phyloP scores from a whole-genome alignment of 2,329 filamentous ascomycete species.

The Stagonosporopsis chrysanthemi region DNA sequence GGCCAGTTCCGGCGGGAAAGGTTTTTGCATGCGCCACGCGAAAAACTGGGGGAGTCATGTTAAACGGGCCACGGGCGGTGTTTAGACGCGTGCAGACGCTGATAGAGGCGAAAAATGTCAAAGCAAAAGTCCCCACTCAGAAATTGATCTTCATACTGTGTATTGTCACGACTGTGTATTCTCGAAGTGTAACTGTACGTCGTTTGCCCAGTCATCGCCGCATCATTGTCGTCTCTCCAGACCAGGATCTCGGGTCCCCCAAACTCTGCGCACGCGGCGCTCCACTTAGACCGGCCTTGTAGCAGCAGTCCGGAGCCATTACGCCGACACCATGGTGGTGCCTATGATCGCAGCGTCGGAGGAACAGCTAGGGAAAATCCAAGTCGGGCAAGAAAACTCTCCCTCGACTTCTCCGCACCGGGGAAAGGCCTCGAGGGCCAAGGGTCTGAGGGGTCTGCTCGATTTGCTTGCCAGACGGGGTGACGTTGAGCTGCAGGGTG shows the following conservation, averaged over 20 bases:
- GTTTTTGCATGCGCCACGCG: slow-evolving; percentile 9
- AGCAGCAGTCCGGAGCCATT: slow-evolving; percentile 1
- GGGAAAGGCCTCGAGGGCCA: slow-evolving; percentile 14
- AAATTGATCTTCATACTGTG: neutral
- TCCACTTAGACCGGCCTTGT: slow-evolving; percentile 8
- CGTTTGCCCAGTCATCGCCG: neutral
- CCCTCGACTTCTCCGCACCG: slow-evolving; percentile 2
- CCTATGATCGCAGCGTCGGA: slow-evolving; percentile 21
- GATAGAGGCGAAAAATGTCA: slow-evolving; percentile 9
- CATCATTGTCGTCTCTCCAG: neutral
- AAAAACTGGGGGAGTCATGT: slow-evolving; percentile 17
- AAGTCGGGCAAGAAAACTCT: slow-evolving; percentile 10
- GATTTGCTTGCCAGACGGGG: slow-evolving; percentile 32
- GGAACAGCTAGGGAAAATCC: slow-evolving; percentile 18
- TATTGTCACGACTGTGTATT: neutral
- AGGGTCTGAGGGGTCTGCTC: slow-evolving; percentile 26
- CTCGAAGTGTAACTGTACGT: neutral
- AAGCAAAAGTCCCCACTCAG: neutral
- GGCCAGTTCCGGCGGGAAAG: slow-evolving; percentile 17
- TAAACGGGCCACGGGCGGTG: neutral
- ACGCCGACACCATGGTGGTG: slow-evolving; percentile 17
- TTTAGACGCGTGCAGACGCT: neutral
- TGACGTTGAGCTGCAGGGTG: slow-evolving; percentile 53
- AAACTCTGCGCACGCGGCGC: slow-evolving; percentile 1
- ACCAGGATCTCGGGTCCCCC: slow-evolving; percentile 5